Conservation (phyloP, 352 stramenopile genomes). For the Elongisporangium anandrum region DNA sequence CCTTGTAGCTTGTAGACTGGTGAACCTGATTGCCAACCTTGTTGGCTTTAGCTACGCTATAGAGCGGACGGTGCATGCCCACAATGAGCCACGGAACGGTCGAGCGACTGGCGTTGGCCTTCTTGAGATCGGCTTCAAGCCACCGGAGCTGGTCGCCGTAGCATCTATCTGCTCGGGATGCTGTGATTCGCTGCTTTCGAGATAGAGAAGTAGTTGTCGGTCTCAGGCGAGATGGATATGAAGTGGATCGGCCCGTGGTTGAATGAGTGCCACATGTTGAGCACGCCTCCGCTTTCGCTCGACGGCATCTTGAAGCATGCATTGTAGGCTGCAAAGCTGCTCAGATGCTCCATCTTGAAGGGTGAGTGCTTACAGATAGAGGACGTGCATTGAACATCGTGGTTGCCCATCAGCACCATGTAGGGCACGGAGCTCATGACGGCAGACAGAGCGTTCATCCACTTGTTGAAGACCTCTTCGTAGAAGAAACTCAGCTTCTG, state of each 20-base stretch:
- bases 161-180: conserved; percentile 29
- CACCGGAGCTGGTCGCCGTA: conserved; percentile 51
- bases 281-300: conserved; percentile 35
- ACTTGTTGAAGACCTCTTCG: conserved; percentile 85
- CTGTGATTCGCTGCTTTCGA: conserved; percentile 33
- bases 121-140: conserved; percentile 45
- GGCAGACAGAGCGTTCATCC: conserved; percentile 61
- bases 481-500: conserved; percentile 70
- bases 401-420: conserved; percentile 84
- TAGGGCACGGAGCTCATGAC: conserved; percentile 64
- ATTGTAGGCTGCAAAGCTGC: conserved; percentile 86
- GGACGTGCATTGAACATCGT: conserved; percentile 87
- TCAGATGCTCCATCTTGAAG: conserved; percentile 44
- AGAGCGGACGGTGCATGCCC: conserved; percentile 42
- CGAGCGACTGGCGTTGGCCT: conserved; percentile 33
- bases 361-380: conserved; percentile 43
- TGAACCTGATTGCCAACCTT: not conserved
- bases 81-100: conserved; percentile 52
- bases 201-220: conserved; percentile 37
- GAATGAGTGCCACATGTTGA: conserved; percentile 91
- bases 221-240: conserved; percentile 81
- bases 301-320: conserved; percentile 84
- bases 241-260: conserved; percentile 81
- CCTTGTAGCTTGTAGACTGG: conserved; percentile 26
- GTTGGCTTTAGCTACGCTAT: conserved; percentile 11